Evolutionary conservation across 1,139 yeast species (phyloP).

Genomic region (Eremothecium cymbalariae): DNA sequence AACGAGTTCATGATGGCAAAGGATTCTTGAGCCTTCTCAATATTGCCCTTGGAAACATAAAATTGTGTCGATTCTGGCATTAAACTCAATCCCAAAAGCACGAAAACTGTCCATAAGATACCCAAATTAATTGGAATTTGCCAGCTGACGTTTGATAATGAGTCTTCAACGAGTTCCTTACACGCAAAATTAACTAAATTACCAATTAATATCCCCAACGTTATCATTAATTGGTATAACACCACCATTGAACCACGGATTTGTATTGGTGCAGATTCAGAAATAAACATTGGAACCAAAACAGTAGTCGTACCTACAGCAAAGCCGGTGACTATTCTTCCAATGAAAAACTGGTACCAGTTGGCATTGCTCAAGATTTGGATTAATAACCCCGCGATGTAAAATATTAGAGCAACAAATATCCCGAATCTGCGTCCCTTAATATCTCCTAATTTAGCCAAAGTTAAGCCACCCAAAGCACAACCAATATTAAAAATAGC

Average conservation of each 20-base stretch:
- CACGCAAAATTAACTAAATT: conserved; percentile 46
- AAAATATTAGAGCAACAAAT: conserved; percentile 39
- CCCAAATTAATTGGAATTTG: conserved; percentile 43
- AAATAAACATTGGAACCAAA: conserved; percentile 46
- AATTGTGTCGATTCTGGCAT: conserved; percentile 51
- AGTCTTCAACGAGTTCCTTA: conserved; percentile 22
- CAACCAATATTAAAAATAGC: conserved; percentile 66
- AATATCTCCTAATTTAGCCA: conserved; percentile 46
- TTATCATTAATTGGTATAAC: conserved; percentile 48
- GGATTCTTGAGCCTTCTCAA: conserved; percentile 37
- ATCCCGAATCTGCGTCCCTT: conserved; percentile 48
- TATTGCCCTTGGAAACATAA: conserved; percentile 31
- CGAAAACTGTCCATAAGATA: conserved; percentile 41
- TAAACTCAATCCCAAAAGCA: conserved; percentile 38
- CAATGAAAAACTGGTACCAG: conserved; percentile 48
- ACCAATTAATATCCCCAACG: conserved; percentile 50
- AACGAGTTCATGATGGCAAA: conserved; percentile 43
- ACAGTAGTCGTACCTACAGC: conserved; percentile 50
- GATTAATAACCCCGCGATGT: conserved; percentile 42
- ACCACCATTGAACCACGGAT: conserved; percentile 52
- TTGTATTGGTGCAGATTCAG: conserved; percentile 46
- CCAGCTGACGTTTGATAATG: conserved; percentile 33
- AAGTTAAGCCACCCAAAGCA: conserved; percentile 60
- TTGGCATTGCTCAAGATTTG: conserved; percentile 35
- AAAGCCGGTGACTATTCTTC: conserved; percentile 47